Percentiles rank a stretch among this genome's conserved stretches.
Conservation (phyloP, 176 grass and related monocot genomes). For the Urochloa ruziziensis region DNA sequence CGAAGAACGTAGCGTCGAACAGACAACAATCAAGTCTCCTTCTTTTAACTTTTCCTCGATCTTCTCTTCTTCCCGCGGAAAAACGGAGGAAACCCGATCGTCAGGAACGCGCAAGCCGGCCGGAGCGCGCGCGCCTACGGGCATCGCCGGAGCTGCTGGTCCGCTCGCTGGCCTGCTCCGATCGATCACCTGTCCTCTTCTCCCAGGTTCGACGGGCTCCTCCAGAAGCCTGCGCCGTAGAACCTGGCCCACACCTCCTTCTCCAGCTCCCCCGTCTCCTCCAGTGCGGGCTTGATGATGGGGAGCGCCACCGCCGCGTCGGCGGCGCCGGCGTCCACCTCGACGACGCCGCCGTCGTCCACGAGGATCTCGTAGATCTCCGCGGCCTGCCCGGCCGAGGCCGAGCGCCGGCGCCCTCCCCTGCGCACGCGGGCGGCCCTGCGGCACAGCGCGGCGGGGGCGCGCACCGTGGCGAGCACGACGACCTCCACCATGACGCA, state of each 20-base stretch:
- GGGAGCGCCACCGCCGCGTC: background rate
- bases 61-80: constrained; percentile 10
- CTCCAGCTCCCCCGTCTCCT: constrained; percentile 51
- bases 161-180: background rate
- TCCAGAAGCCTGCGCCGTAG: constrained; percentile 88
- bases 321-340: background rate
- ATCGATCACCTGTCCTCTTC: constrained; percentile 44
- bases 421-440: constrained; percentile 33
- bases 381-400: constrained; percentile 20
- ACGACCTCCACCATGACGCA: constrained; percentile 70
- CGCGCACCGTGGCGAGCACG: constrained; percentile 68
- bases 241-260: constrained; percentile 76
- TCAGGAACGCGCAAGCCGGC: background rate
- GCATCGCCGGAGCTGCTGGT: background rate
- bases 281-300: background rate
- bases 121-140: background rate
- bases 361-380: constrained; percentile 59
- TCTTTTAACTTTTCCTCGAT: background rate
- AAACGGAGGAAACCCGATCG: constrained; percentile 27
- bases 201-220: constrained; percentile 73
- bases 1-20: constrained; percentile 9
- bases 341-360: background rate
- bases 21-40: background rate
- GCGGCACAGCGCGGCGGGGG: constrained; percentile 60
- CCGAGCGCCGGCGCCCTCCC: constrained; percentile 9